Evolutionary conservation across 352 stramenopile genomes (phyloP).

Genomic region (Globisporangium rhizosaccharum): DNA sequence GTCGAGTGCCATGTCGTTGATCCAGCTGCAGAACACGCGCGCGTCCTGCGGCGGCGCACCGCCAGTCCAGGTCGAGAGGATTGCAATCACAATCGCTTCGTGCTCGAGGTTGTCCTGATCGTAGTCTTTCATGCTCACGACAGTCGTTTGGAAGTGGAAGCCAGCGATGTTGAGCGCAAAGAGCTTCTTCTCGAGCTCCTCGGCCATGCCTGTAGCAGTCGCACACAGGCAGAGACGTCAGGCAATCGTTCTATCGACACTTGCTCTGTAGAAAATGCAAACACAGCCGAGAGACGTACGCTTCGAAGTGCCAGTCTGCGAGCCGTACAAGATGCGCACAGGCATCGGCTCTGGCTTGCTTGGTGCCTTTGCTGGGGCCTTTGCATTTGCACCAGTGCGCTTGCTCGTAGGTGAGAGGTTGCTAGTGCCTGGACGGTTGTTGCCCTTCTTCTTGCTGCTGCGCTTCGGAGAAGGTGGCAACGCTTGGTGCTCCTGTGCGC

Average conservation of each 20-base stretch:
- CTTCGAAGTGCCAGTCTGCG: slow-evolving; percentile 81
- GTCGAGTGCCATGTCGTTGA: slow-evolving; percentile 85
- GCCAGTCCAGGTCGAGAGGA: slow-evolving; percentile 85
- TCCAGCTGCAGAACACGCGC: slow-evolving; percentile 78
- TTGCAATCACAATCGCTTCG: slow-evolving; percentile 73
- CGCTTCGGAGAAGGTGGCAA: slow-evolving; percentile 8
- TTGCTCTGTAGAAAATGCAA: not conserved
- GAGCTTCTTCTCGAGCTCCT: slow-evolving; percentile 67
- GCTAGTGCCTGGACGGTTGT: not conserved
- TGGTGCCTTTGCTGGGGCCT: not conserved
- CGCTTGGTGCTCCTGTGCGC: slow-evolving; percentile 3
- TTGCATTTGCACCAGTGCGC: slow-evolving; percentile 7
- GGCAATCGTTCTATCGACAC: too few species aligned
- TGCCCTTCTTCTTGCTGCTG: slow-evolving; percentile 12
- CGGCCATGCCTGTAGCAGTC: slow-evolving; percentile 42
- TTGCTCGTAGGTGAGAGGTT: slow-evolving; percentile 15
- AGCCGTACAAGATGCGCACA: slow-evolving; percentile 84
- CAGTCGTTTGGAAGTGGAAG: slow-evolving; percentile 78
- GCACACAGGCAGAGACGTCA: not conserved
- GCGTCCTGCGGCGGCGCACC: slow-evolving; percentile 72
- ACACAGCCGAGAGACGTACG: slow-evolving; percentile 15
- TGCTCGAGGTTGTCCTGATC: slow-evolving; percentile 89
- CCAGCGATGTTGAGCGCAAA: slow-evolving; percentile 77
- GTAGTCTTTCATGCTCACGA: slow-evolving; percentile 88
- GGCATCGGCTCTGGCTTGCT: slow-evolving; percentile 32